These are phyloP conservation scores for Rhizopus arrhizus DNA, from an alignment of 371 early-diverging fungal genomes.

Conservation along the genomic window DNA sequence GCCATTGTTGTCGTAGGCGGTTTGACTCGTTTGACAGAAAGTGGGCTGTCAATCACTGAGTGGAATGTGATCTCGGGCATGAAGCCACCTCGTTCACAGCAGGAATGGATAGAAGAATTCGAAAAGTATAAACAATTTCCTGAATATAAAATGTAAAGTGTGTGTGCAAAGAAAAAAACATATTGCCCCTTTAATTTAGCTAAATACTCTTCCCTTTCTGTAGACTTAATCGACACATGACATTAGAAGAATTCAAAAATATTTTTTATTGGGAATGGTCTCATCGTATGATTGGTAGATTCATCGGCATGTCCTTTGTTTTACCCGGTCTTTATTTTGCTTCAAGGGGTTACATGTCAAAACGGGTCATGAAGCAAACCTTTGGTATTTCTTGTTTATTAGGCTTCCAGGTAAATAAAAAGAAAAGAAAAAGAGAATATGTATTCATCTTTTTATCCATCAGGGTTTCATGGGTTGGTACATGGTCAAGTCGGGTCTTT, in stretches of 20 bases:
- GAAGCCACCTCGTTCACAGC: constrained; percentile 84
- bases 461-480: constrained; percentile 96
- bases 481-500: constrained; percentile 94
- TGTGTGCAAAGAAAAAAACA: background rate
- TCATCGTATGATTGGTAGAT: constrained; percentile 92
- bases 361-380: constrained; percentile 66
- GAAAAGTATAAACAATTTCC: constrained; percentile 97
- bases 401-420: constrained; percentile 72
- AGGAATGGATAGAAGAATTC: constrained; percentile 92
- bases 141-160: constrained; percentile 86
- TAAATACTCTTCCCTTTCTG: background rate
- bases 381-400: constrained; percentile 77
- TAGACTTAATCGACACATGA: constrained; percentile 88
- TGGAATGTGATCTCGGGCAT: constrained; percentile 96
- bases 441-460: background rate
- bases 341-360: constrained; percentile 75
- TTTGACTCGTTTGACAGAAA: constrained; percentile 93
- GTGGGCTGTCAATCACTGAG: constrained; percentile 94
- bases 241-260: constrained; percentile 89
- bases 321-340: constrained; percentile 89
- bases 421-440: background rate
- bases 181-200: too few species aligned
- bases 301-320: constrained; percentile 88
- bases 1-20: constrained; percentile 95
- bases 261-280: constrained; percentile 98